Evolutionary conservation across 208 protist species (phyloP).

Genomic region (Leishmania guyanensis): DNA sequence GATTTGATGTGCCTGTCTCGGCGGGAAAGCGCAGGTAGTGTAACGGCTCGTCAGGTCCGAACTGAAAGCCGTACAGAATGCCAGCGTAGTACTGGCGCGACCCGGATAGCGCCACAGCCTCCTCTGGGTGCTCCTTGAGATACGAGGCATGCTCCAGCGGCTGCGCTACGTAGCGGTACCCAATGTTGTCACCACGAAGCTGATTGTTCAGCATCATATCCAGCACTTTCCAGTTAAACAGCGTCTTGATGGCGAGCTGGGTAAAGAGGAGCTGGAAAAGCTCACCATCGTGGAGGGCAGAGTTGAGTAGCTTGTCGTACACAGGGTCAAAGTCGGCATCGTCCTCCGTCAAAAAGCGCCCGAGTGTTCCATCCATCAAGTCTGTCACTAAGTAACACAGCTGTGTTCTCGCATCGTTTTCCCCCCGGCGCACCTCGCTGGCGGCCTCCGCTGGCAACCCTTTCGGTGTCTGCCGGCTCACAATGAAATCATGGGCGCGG

Average conservation of each 20-base stretch:
- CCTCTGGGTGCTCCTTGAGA: conserved; percentile 19
- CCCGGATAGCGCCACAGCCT: conserved; percentile 5
- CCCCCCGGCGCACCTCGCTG: conserved; percentile 33
- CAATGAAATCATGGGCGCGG: conserved; percentile 79
- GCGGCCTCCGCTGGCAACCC: conserved; percentile 62
- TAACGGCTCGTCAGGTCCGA: conserved; percentile 27
- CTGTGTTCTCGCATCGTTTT: conserved; percentile 28
- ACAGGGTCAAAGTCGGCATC: conserved; percentile 83
- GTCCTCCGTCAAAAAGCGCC: conserved; percentile 73
- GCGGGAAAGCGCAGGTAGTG: conserved; percentile 76
- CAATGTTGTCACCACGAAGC: conserved; percentile 88
- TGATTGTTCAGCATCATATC: conserved; percentile 89
- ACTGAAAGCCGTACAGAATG: conserved; percentile 67
- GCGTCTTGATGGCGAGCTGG: conserved; percentile 63
- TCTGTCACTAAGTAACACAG: conserved; percentile 85
- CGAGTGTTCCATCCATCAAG: conserved; percentile 86
- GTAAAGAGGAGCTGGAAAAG: conserved; percentile 86
- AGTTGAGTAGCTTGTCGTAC: conserved; percentile 84
- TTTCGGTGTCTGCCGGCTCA: conserved; percentile 50
- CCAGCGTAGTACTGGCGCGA: conserved; percentile 49
- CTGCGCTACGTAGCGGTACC: conserved; percentile 46
- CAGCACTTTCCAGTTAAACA: conserved; percentile 82
- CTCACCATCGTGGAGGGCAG: conserved; percentile 63
- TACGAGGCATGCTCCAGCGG: conserved; percentile 12
- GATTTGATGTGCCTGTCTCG: neutral